Evolutionary conservation across 2,329 filamentous ascomycete species (phyloP).

Genomic region (Talaromyces sp.): DNA sequence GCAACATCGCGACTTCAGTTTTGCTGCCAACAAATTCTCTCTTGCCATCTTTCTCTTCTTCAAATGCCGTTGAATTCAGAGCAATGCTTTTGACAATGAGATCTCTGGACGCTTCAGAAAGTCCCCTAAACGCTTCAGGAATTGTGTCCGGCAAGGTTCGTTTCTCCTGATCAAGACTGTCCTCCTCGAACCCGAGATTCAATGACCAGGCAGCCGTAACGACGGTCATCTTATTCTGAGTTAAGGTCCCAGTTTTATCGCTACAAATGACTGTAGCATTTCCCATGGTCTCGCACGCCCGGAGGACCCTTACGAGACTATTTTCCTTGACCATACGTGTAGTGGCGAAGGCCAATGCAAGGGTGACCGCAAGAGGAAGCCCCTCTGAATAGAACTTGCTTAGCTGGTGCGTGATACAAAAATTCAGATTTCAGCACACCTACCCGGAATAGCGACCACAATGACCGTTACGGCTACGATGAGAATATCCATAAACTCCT

Average conservation of each 20-base stretch:
- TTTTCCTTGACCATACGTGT: constrained; percentile 73
- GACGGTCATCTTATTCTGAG: constrained; percentile 71
- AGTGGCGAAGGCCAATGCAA: constrained; percentile 71
- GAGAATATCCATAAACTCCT: constrained; percentile 69
- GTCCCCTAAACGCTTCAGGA: constrained; percentile 21
- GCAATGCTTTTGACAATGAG: constrained; percentile 40
- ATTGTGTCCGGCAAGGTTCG: not conserved
- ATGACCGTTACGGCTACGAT: constrained; percentile 76
- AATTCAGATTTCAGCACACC: not conserved
- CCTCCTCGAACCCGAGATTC: no score
- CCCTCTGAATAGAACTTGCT: constrained; percentile 48
- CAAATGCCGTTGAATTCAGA: constrained; percentile 65
- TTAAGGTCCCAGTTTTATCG: constrained; percentile 71
- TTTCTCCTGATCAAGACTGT: not conserved
- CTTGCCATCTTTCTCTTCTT: constrained; percentile 61
- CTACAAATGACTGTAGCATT: constrained; percentile 76
- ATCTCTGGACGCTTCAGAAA: constrained; percentile 29
- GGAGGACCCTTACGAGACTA: constrained; percentile 69
- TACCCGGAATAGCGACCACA: constrained; percentile 66
- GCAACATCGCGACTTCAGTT: constrained; percentile 70
- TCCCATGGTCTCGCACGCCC: constrained; percentile 76
- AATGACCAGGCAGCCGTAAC: constrained; percentile 57
- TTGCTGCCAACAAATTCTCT: constrained; percentile 65
- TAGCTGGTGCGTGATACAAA: not conserved
- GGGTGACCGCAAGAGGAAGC: constrained; percentile 69